Conservation (phyloP, 2,329 filamentous ascomycete species). For the Paraphoma sp. region DNA sequence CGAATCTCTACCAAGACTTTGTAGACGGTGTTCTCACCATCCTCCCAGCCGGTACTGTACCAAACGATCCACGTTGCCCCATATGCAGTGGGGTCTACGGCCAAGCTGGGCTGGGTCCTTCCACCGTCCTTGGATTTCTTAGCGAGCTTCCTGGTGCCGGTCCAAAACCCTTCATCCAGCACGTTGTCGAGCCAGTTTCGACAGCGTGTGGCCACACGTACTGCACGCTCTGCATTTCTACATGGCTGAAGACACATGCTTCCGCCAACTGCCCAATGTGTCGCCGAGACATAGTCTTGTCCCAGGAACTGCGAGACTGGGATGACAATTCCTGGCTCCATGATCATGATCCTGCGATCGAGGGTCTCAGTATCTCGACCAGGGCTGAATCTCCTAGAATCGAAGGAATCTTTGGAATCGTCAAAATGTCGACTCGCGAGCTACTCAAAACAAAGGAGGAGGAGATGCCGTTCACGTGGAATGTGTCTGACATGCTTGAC, state of each 20-base stretch:
- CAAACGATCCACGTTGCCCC: neutral
- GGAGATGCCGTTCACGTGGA: neutral
- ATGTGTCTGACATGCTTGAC: neutral
- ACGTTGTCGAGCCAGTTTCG: neutral
- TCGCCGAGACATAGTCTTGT: neutral
- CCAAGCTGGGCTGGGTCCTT: neutral
- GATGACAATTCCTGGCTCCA: neutral
- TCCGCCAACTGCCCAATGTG: slow-evolving; percentile 5
- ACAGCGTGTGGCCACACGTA: slow-evolving; percentile 7
- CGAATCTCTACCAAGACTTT: slow-evolving; percentile 3
- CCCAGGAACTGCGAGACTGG: neutral
- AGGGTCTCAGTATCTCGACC: neutral
- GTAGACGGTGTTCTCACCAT: slow-evolving; percentile 1
- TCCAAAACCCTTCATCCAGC: neutral
- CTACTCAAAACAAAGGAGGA: neutral
- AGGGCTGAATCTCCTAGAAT: neutral
- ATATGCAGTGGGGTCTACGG: slow-evolving; percentile 1
- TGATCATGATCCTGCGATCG: neutral
- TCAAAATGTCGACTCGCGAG: neutral
- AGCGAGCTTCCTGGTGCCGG: slow-evolving; percentile 1
- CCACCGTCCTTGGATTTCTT: neutral
- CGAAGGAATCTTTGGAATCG: neutral
- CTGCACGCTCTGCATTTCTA: slow-evolving; percentile 5
- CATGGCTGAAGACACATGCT: neutral
- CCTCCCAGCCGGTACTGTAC: neutral